phyloP scores from a whole-genome alignment of 257 asterid genomes.

The Lycium barbarum region DNA sequence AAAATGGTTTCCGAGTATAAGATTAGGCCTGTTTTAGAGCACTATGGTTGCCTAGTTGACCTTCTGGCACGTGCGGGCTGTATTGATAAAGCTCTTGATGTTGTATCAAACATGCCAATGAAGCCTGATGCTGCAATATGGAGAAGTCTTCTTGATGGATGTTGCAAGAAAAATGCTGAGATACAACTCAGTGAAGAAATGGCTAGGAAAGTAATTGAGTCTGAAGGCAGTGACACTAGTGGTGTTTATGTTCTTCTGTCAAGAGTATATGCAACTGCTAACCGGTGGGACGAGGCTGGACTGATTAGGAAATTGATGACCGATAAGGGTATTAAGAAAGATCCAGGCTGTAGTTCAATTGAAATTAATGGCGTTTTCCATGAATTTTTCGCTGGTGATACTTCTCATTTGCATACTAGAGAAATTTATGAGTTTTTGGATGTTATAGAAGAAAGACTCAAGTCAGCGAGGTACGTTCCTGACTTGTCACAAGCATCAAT shows the following conservation, averaged over 20 bases:
- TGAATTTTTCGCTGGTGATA: conserved; percentile 81
- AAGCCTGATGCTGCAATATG: conserved; percentile 82
- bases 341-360: conserved; percentile 74
- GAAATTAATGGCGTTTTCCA: conserved; percentile 67
- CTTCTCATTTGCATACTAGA: conserved; percentile 58
- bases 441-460: conserved; percentile 58
- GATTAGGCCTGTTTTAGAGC: conserved; percentile 73
- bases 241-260: conserved; percentile 74
- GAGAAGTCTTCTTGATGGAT: conserved; percentile 81
- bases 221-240: conserved; percentile 40
- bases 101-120: conserved; percentile 65
- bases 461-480: conserved; percentile 51
- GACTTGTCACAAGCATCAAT: conserved; percentile 53
- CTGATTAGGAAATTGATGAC: conserved; percentile 65
- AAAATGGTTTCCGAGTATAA: conserved; percentile 53
- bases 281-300: conserved; percentile 84
- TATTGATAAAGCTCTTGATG: conserved; percentile 67
- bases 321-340: conserved; percentile 64
- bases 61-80: conserved; percentile 70
- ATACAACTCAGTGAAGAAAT: conserved; percentile 65
- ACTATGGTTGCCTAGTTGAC: conserved; percentile 78
- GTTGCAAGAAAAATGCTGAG: conserved; percentile 53
- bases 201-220: conserved; percentile 55
- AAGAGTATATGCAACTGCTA: conserved; percentile 67
- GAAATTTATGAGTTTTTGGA: conserved; percentile 54